Evolutionary conservation across 208 protist genomes (phyloP).

Genomic region (Acanthamoeba healyi): DNA sequence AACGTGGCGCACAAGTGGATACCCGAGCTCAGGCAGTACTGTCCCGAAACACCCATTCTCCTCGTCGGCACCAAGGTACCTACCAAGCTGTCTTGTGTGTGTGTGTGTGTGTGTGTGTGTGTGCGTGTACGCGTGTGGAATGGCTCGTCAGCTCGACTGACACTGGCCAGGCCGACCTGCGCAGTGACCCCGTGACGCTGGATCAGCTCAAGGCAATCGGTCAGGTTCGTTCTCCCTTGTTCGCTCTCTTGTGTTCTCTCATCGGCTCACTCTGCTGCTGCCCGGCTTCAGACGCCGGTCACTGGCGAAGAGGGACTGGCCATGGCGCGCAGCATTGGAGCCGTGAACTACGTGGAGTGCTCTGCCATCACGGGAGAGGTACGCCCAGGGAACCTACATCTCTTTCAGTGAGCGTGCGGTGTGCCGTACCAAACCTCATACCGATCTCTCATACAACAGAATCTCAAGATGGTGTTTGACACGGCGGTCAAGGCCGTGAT

Average conservation of each 20-base stretch:
- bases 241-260: background rate
- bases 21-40: constrained; percentile 92
- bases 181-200: background rate
- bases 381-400: no score
- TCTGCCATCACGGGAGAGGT: constrained; percentile 82
- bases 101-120: no score
- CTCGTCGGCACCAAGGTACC: constrained; percentile 95
- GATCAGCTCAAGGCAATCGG: constrained; percentile 65
- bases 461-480: constrained; percentile 84
- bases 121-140: no score
- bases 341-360: constrained; percentile 83
- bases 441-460: no score
- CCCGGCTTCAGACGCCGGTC: background rate
- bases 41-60: constrained; percentile 93
- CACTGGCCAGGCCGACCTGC: constrained; percentile 91
- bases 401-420: no score
- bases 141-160: background rate
- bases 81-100: background rate
- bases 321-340: constrained; percentile 71
- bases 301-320: constrained; percentile 63
- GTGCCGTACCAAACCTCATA: no score
- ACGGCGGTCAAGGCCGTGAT: constrained; percentile 80
- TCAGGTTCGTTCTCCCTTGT: background rate
- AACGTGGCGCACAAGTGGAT: constrained; percentile 94
- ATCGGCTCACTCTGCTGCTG: background rate